Evolutionary conservation across 2,329 filamentous ascomycete genomes (phyloP), one percentile per base, ranked within the genome.

Genomic region (Epicoccum sorghinum): DNA sequence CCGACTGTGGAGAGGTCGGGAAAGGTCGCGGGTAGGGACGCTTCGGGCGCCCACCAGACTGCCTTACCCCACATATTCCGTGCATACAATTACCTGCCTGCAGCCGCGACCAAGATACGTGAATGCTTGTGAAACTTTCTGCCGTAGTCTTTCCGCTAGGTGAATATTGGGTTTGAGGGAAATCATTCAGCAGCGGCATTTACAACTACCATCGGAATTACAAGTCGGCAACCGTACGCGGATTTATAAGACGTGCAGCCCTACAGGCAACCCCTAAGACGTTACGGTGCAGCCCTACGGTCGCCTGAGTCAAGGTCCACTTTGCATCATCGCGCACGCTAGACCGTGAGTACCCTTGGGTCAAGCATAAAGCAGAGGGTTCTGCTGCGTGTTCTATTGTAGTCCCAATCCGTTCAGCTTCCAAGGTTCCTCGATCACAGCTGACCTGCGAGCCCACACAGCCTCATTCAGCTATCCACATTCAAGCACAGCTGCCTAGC

Each of bases 301-400:
- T 33, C 22, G 40, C 29, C 45, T 49, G 44, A 46, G 23, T 36
- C 23, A 23, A 32, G 33, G 13, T 14, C 36, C 46, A 32, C 36
- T 55, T 55, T 55, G 41, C 52, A 55, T 50, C 41, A 50, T 55
- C 36, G 36, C 30, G 36, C 24, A 13, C 32, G 30, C 41, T 46
- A 44, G 44, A 43, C 10, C 9, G 41, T 50, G 40, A 47, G 52
- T 25, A 25, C 46, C 36, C 45, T 27, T 37, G 30, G 25, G 14
- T 29, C 22, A 32, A 23, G 35, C 37, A 54, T 54, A 54, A 54
- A 54, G 36, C 32, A 39, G 35, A 18, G 37, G 37, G 5, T 22
- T 36, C 32, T 22, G 14, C 25, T 7, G 10, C 23, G 36, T 40
- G 36, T 9, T 6, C 22, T 33, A 3, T 36, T 14, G 18, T 36